Base-by-base conservation (phyloP, 2,329 filamentous ascomycete genomes). In the Biscogniauxia mediterranea region DNA sequence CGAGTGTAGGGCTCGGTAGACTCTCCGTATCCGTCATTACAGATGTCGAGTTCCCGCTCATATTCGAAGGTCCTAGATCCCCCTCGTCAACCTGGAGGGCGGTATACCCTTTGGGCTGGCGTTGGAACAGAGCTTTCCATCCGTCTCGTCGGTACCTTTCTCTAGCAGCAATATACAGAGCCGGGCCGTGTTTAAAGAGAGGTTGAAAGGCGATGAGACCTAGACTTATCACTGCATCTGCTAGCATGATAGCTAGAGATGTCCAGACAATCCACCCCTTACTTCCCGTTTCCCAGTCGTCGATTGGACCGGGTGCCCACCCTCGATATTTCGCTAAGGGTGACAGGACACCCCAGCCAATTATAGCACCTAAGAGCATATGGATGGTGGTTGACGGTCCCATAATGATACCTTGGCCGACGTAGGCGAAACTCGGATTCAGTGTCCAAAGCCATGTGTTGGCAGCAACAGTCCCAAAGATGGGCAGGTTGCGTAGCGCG, bases 231-330 rank as follows among this genome's bases (percentile, higher is more conserved):
- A 99, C 83, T 0, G 94, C 92, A 76, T 99, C 95, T 21, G 92
- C 91, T 25, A 99, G 83, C 95, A 99, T 99, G 67, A 99, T 97
- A 3, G 95, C 92, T 28, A 99, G 80, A 38, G 92, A 97, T 2
- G 96, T 83, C 95, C 95, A 99, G 0, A 99, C 92, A 62, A 99
- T 98, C 95, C 95, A 99, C 49, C 94, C 95, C 77, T 98, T 97
- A 74, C 92, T 97, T 9, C 95, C 95, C 17, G 83, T 86, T 61
- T 94, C 91, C 95, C 95, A 99, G 74, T 96, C 91, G 59, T 86
- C 83, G 0, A 97, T 92, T 1, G 88, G 83, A 0, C 93, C 95
- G 2, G 93, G 91, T 9, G 95, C 95, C 95, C 95, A 99, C 2
- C 91, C 92, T 68, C 85, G 86, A 60, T 82, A 79, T 74, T 97